Base-by-base conservation (phyloP, 1,284 basidiomycete species). In the Boletus sp. region DNA sequence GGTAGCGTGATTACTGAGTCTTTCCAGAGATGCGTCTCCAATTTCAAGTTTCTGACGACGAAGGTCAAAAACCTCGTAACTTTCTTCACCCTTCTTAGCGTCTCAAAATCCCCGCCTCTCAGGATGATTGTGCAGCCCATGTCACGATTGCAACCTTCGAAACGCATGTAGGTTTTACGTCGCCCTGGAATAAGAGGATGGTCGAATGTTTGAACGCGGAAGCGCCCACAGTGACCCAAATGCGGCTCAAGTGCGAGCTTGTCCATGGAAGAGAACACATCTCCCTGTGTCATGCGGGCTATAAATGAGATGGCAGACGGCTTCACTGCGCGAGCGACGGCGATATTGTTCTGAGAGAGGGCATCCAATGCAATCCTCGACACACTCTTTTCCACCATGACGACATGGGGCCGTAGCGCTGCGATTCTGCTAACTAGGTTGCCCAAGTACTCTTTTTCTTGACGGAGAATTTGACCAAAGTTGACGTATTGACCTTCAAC, bases 161-260 rank as follows among this genome's bases (percentile, higher is more conserved):
- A 98, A 3, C 97, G 89, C 93, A 99, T 96, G 71, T 95, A 92
- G 1, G 95, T 95, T 80, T 99, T 99, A 58, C 97, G 83, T 44
- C 86, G 84, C 19, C 93, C 95, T 11, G 96, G 94, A 43, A 98
- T 97, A 37, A 95, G 80, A 8, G 87, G 85, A 74, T 98, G 95
- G 68, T 98, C 95, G 74, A 93, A 98, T 0, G 97, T 98, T 76
- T 98, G 94, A 25, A 98, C 86, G 48, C 88, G 84, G 73, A 96
- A 97, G 31, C 87, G 85, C n/a, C 86, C 81, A 71, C 96, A 98
- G 66, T 97, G 89, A 1, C 97, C 97, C 30, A 99, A 80, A 52
- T 88, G 88, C 7, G 96, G 95, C 71, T 97, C 94, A 59, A 95
- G 79, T 0, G 95, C 94, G 30, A 99, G 82, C 66, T 94, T 92